Percentiles rank a stretch among this genome's conserved stretches.
Evolutionary conservation across 1,284 basidiomycete genomes (phyloP).

Genomic region (Ustilago cynodontis): DNA sequence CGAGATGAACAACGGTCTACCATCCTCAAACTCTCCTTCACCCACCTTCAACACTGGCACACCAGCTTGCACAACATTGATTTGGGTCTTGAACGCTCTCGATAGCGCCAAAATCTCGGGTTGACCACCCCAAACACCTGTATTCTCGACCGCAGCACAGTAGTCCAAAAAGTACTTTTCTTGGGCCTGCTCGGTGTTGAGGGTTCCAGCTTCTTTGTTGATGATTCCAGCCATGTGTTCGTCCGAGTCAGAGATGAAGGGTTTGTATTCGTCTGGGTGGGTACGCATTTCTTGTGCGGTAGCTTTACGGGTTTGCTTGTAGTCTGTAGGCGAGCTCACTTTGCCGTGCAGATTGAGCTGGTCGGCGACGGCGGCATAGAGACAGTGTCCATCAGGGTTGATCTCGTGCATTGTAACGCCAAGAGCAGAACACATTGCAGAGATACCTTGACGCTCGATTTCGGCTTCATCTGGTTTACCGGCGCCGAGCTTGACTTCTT

Average conservation of each 20-base stretch:
- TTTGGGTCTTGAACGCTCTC: constrained; percentile 84
- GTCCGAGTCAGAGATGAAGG: constrained; percentile 80
- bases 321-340: constrained; percentile 69
- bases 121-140: constrained; percentile 95
- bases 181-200: constrained; percentile 72
- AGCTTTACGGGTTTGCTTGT: constrained; percentile 74
- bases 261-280: constrained; percentile 91
- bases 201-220: constrained; percentile 79
- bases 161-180: constrained; percentile 79
- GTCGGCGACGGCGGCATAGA: constrained; percentile 92
- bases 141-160: constrained; percentile 83
- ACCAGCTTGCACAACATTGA: constrained; percentile 90
- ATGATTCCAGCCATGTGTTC: constrained; percentile 73
- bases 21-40: constrained; percentile 74
- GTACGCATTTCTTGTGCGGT: constrained; percentile 86
- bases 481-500: constrained; percentile 56
- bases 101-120: constrained; percentile 93
- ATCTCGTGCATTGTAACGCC: constrained; percentile 73
- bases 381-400: constrained; percentile 92
- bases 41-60: constrained; percentile 80
- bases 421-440: constrained; percentile 52
- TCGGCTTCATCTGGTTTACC: constrained; percentile 53
- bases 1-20: constrained; percentile 56
- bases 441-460: constrained; percentile 54
- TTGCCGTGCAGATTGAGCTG: constrained; percentile 71